Evolutionary conservation across 352 stramenopile genomes (phyloP).

Genomic region (Phytopythium sindhum): DNA sequence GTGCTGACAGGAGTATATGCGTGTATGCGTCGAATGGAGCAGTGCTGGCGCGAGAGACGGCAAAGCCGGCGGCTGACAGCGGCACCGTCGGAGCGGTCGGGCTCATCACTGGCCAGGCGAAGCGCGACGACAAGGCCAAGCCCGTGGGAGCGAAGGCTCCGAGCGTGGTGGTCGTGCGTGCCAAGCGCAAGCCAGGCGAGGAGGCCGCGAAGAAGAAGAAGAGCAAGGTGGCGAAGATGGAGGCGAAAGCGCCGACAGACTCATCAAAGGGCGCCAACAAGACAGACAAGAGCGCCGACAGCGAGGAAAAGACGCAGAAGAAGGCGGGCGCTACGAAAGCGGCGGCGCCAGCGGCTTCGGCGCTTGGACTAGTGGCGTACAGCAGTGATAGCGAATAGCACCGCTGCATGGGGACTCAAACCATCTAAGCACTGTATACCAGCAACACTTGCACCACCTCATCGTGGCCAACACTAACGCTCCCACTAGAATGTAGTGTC

Average conservation of each 20-base stretch:
- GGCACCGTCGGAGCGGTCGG: neutral
- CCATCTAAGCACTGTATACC: neutral
- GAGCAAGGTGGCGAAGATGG: constrained; percentile 14
- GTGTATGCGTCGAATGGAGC: neutral
- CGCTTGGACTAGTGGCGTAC: constrained; percentile 58
- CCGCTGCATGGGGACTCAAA: neutral
- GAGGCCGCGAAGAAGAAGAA: constrained; percentile 15
- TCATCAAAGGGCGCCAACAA: neutral
- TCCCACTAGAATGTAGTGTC: too few species aligned
- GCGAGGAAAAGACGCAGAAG: constrained; percentile 23
- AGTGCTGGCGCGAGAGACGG: constrained; percentile 59
- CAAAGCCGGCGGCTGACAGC: constrained; percentile 15
- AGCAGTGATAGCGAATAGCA: constrained; percentile 44
- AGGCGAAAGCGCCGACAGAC: constrained; percentile 1
- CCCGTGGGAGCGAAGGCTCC: constrained; percentile 19
- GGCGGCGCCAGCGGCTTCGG: constrained; percentile 8
- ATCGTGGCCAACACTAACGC: too few species aligned
- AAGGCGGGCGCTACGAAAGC: constrained; percentile 14
- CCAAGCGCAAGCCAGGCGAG: constrained; percentile 44
- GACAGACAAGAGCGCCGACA: constrained; percentile 1
- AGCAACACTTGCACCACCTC: too few species aligned
- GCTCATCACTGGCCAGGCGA: constrained; percentile 9
- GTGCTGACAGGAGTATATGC: neutral
- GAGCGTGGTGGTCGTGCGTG: constrained; percentile 43
- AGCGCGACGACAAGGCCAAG: constrained; percentile 29